A percentile compares a stretch with the other conserved stretches of the same genome.
phyloP scores from a whole-genome alignment of 257 asterid species.

The Solanum medicagineum region DNA sequence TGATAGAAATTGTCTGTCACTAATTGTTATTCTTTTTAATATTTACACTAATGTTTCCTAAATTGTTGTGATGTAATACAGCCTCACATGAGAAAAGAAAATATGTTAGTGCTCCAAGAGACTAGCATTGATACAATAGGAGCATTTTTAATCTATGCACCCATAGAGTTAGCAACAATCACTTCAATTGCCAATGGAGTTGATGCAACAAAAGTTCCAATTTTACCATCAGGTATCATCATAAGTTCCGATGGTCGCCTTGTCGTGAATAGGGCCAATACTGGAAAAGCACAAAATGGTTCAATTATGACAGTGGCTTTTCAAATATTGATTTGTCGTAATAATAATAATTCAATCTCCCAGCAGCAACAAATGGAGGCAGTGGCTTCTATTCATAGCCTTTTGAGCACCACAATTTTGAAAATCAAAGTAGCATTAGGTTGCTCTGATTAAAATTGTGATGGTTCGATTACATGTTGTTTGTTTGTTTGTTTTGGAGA shows the following conservation, averaged over 20 bases:
- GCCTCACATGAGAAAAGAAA: conserved; percentile 36
- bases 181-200: conserved; percentile 23
- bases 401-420: conserved; percentile 36
- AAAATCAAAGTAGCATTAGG: conserved; percentile 30
- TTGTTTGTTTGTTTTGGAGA: not conserved
- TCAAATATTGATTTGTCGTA: conserved; percentile 21
- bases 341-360: not conserved
- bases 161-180: conserved; percentile 20
- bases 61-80: conserved; percentile 2
- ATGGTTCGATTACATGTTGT: not conserved
- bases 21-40: not conserved
- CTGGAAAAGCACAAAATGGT: not conserved
- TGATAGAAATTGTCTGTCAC: not conserved
- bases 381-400: conserved; percentile 24
- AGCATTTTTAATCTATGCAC: conserved; percentile 41
- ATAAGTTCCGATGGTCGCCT: conserved; percentile 40
- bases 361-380: conserved; percentile 35
- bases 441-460: conserved; percentile 7
- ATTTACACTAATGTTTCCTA: not conserved
- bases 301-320: conserved; percentile 48
- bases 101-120: conserved; percentile 53
- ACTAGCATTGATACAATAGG: conserved; percentile 34
- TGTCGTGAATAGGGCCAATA: not conserved
- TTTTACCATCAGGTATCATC: conserved; percentile 56
- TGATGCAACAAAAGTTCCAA: conserved; percentile 15